These are phyloP conservation scores for Phytophthora pluvialis DNA, from an alignment of 352 stramenopile species.

Conservation along the genomic window DNA sequence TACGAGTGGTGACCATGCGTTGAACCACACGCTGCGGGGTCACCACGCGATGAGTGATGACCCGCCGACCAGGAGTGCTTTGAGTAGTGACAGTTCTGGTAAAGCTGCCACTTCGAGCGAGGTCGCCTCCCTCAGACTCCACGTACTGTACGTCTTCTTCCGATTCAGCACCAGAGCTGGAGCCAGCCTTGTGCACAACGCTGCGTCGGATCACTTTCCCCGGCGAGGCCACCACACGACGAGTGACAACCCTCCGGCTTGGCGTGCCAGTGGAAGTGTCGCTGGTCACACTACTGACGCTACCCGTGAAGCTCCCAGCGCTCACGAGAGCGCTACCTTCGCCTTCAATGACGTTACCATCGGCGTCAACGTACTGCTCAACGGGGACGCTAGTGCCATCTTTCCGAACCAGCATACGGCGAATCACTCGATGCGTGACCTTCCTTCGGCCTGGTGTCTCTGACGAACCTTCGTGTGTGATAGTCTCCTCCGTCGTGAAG, in stretches of 20 bases:
- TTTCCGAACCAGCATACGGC: slow-evolving; percentile 20
- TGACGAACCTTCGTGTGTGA: slow-evolving; percentile 10
- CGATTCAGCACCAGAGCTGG: slow-evolving; percentile 21
- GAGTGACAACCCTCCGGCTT: slow-evolving; percentile 32
- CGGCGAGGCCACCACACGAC: slow-evolving; percentile 27
- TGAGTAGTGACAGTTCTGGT: slow-evolving; percentile 15
- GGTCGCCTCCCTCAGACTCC: slow-evolving; percentile 4
- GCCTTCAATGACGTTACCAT: slow-evolving; percentile 15
- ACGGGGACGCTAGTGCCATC: slow-evolving; percentile 24
- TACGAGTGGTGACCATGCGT: slow-evolving; percentile 29
- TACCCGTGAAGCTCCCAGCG: slow-evolving; percentile 28
- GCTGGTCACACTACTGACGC: slow-evolving; percentile 30
- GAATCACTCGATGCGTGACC: slow-evolving; percentile 27
- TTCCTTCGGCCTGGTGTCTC: slow-evolving; percentile 9
- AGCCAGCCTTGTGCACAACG: slow-evolving; percentile 23
- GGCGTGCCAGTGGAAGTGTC: slow-evolving; percentile 21
- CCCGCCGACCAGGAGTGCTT: slow-evolving; percentile 13
- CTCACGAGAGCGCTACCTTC: slow-evolving; percentile 14
- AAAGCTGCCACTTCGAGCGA: slow-evolving; percentile 7
- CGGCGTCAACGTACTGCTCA: slow-evolving; percentile 22
- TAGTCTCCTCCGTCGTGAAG: slow-evolving; percentile 11
- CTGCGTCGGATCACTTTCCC: slow-evolving; percentile 8
- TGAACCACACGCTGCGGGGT: slow-evolving; percentile 34
- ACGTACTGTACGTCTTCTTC: slow-evolving; percentile 25
- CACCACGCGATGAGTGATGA: slow-evolving; percentile 38